Evolutionary conservation across 257 asterid genomes (phyloP).

Genomic region (Rubia yunnanensis): DNA sequence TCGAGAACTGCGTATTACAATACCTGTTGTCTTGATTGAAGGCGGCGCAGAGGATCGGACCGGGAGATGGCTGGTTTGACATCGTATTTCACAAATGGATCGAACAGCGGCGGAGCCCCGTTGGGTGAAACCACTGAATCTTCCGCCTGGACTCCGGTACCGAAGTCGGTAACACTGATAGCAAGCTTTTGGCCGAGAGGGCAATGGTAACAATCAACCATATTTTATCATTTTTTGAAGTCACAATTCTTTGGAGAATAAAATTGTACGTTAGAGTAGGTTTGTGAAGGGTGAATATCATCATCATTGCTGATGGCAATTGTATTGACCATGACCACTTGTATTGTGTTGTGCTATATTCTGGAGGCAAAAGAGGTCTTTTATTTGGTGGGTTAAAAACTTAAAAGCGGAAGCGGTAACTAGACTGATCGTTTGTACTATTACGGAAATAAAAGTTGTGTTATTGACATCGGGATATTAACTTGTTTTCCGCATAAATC

Average conservation of each 20-base stretch:
- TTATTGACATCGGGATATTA: no score
- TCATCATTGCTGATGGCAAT: neutral
- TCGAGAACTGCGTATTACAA: neutral
- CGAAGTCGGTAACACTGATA: neutral
- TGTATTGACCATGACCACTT: neutral
- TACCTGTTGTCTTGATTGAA: constrained; percentile 92
- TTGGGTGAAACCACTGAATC: neutral
- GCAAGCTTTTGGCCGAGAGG: constrained; percentile 17
- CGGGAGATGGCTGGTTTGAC: constrained; percentile 54
- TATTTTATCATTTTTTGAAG: no score
- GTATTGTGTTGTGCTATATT: neutral
- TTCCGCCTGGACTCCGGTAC: constrained; percentile 1
- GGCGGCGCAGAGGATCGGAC: constrained; percentile 60
- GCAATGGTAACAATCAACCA: no score
- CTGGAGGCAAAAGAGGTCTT: neutral
- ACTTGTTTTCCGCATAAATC: no score
- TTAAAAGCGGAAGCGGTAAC: no score
- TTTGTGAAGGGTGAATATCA: neutral
- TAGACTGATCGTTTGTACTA: no score
- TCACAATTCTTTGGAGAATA: neutral
- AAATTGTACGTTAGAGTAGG: neutral
- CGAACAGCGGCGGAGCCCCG: constrained; percentile 3
- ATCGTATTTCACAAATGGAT: constrained; percentile 9
- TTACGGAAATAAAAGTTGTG: no score
- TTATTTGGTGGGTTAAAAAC: neutral